Evolutionary conservation across 345 rosid genomes (phyloP), one percentile per base, ranked within the genome.

Genomic region (Salix arbutifolia): DNA sequence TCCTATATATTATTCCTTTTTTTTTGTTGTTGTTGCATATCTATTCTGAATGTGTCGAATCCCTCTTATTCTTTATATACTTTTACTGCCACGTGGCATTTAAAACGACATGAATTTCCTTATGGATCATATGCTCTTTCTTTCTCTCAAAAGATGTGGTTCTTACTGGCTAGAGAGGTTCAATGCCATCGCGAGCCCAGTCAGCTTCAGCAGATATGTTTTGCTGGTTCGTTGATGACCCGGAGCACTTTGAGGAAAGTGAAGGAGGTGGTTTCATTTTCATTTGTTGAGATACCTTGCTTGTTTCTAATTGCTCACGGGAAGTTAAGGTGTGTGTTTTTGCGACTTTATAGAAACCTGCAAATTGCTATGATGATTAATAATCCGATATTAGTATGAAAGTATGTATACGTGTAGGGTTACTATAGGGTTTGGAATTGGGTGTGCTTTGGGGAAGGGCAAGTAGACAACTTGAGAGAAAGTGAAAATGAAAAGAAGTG

Each of bases 401-500:
- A 21, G 61, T 56, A 8, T 1, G 10, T 8, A 2, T 8, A 38
- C 42, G 46, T 40, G 1, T 9, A 58, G 0, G 62, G 62, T 58
- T n/a, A 58, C n/a, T 58, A n/a, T 1, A 56, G 26, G 60, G 60
- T n/a, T 25, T 56, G 61, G 61, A 53, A 53, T 19, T 21, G 61
- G 56, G 56, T 5, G 60, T n/a, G 2, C 11, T 52, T 6, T 52
- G 58, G 58, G 19, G 60, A 19, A 50, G 60, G 23, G 28, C 9
- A 23, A 23, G 61, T n/a, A 56, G 62, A 56, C 13, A 13, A 19
- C 30, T 42, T 40, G 46, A 40, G 38, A 35, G 13, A 48, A 73
- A 73, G 76, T 14, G 50, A 61, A 62, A 40, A 38, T 42, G 44
- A 61, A 73, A 61, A 26, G 69, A 60, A 58, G 33, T 23, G 53